Conservation (phyloP, 108 stramenopile genomes). For the Epithemia pelagica region DNA sequence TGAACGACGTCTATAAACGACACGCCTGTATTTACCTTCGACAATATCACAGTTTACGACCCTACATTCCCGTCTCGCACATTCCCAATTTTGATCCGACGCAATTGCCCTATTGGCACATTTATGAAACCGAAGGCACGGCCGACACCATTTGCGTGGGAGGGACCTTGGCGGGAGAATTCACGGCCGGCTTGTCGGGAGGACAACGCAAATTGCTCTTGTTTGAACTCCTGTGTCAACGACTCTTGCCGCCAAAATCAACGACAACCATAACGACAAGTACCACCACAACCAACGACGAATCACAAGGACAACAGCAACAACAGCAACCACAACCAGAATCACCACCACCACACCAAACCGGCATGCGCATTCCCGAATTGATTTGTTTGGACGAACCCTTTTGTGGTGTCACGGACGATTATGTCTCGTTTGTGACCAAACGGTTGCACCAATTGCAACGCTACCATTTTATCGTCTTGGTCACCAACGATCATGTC, state of each 20-base stretch:
- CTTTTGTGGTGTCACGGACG: constrained; percentile 68
- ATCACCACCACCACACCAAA: too few relatives aligned
- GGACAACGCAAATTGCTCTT: constrained; percentile 60
- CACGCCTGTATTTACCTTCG: constrained; percentile 71
- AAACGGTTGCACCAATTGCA: constrained; percentile 44
- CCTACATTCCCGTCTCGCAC: constrained; percentile 42
- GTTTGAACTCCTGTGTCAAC: constrained; percentile 62
- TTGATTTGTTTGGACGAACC: constrained; percentile 61
- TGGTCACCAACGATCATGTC: constrained; percentile 75
- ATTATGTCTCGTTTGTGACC: constrained; percentile 62
- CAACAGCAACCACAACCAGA: too few relatives aligned
- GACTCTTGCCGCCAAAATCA: too few relatives aligned
- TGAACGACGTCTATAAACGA: constrained; percentile 56
- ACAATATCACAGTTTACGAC: constrained; percentile 69
- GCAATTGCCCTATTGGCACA: constrained; percentile 61
- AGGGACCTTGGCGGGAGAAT: constrained; percentile 64
- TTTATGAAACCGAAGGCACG: constrained; percentile 48
- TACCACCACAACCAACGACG: constrained; percentile 5
- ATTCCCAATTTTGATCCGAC: constrained; percentile 68
- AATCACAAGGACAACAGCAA: too few relatives aligned
- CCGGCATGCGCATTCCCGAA: too few relatives aligned
- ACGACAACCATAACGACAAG: too few relatives aligned
- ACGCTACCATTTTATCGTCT: constrained; percentile 48
- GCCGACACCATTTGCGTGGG: constrained; percentile 41
- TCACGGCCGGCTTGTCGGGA: constrained; percentile 56